Percentiles rank a stretch among this genome's conserved stretches.
These are phyloP conservation scores for Calonectria honghensis DNA, from an alignment of 2,329 filamentous ascomycete genomes.

Conservation along the genomic window DNA sequence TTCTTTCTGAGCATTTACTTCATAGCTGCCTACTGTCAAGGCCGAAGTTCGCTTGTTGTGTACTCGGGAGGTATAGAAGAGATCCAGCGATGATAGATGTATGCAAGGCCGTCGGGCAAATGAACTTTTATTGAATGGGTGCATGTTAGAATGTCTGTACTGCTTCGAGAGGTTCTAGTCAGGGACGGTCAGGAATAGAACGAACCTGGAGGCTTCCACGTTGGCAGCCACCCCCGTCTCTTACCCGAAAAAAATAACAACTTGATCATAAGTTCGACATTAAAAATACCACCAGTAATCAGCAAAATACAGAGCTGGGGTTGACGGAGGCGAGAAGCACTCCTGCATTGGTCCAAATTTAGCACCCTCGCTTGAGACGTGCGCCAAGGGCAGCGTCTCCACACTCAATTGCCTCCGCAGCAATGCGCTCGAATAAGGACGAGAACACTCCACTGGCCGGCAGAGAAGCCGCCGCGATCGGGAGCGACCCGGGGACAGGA, in stretches of 20 bases:
- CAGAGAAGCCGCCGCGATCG: background rate
- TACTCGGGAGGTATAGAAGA: background rate
- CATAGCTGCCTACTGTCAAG: background rate
- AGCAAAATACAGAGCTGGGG: slow-evolving; percentile 26
- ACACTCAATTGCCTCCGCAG: slow-evolving; percentile 19
- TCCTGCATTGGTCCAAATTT: background rate
- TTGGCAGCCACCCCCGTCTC: background rate
- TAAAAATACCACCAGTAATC: background rate
- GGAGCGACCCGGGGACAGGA: slow-evolving; percentile 9
- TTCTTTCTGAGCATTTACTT: background rate
- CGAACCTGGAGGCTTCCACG: background rate
- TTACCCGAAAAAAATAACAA: no score
- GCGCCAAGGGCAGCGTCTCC: slow-evolving; percentile 10
- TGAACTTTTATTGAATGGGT: background rate
- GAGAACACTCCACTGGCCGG: slow-evolving; percentile 24
- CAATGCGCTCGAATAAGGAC: slow-evolving; percentile 1
- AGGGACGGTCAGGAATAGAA: background rate
- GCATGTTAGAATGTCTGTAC: background rate
- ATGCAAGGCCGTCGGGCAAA: background rate
- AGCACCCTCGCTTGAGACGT: background rate
- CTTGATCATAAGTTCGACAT: background rate
- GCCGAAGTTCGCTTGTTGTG: background rate
- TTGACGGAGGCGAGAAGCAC: slow-evolving; percentile 26
- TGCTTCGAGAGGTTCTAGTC: background rate
- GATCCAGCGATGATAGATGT: background rate